A percentile compares a stretch with the other conserved stretches of the same genome.
These are phyloP conservation scores for Pinus tabuliformis DNA, from an alignment of 75 land plant species.

Conservation along the genomic window DNA sequence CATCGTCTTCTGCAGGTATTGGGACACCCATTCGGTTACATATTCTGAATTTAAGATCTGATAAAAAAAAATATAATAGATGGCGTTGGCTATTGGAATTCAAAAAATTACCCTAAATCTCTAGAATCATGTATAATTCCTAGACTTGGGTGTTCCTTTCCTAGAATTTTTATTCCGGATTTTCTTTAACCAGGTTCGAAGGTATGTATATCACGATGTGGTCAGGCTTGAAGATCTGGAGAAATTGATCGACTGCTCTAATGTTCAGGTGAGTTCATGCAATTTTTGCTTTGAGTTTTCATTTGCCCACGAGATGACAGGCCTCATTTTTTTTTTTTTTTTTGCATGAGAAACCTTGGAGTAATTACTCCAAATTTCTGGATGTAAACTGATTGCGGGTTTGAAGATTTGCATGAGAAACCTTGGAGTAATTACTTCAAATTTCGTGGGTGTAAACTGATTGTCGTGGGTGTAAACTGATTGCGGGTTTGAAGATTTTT, in stretches of 20 bases:
- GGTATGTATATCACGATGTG: slow-evolving; percentile 75
- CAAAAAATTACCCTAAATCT: neutral
- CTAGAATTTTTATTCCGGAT: neutral
- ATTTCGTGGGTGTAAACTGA: no score
- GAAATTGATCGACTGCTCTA: slow-evolving; percentile 52
- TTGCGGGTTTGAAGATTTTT: no score
- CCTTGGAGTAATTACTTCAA: no score
- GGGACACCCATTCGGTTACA: no score
- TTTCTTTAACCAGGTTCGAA: slow-evolving; percentile 41
- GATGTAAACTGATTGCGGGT: no score
- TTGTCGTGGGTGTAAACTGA: no score
- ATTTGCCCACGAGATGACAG: neutral
- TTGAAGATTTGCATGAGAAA: no score
- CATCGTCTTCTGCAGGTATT: slow-evolving; percentile 54
- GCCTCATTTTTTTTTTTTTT: no score
- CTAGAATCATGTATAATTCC: neutral
- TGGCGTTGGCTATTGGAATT: neutral
- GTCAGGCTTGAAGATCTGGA: slow-evolving; percentile 49
- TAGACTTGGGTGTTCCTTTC: neutral
- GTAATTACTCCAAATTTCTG: no score
- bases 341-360: no score
- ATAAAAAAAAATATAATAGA: neutral
- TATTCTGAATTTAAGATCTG: neutral
- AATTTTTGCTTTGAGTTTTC: neutral
- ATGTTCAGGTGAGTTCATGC: slow-evolving; percentile 39